Evolutionary conservation across 495 filamentous ascomycete species (phyloP).

Genomic region (Cryomyces minteri): DNA sequence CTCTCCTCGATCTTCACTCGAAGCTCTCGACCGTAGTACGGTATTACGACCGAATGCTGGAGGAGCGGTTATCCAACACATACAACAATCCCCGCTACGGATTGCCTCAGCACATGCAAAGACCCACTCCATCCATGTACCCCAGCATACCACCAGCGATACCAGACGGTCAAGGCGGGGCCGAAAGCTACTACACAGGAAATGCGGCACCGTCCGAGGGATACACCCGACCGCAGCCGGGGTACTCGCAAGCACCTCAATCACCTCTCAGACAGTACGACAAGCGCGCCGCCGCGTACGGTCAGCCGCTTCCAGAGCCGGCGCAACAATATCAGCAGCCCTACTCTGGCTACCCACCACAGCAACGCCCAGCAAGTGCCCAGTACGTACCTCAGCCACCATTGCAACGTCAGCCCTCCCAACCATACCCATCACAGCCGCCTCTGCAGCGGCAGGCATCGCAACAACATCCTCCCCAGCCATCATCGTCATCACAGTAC

Average conservation of each 20-base stretch:
- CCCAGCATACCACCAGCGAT: slow-evolving; percentile 37
- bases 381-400: slow-evolving; percentile 6
- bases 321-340: slow-evolving; percentile 8
- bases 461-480: background rate
- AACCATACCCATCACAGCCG: slow-evolving; percentile 9
- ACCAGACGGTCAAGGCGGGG: slow-evolving; percentile 30
- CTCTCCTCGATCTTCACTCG: slow-evolving; percentile 79
- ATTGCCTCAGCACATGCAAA: slow-evolving; percentile 29
- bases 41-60: slow-evolving; percentile 98
- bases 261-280: slow-evolving; percentile 16
- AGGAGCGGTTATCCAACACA: slow-evolving; percentile 81
- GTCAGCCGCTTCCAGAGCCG: slow-evolving; percentile 3
- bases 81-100: slow-evolving; percentile 56
- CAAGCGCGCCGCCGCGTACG: slow-evolving; percentile 10
- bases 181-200: slow-evolving; percentile 68
- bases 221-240: background rate
- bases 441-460: slow-evolving; percentile 6
- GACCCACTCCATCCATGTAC: slow-evolving; percentile 38
- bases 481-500: slow-evolving; percentile 6
- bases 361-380: slow-evolving; percentile 3
- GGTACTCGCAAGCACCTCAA: slow-evolving; percentile 12
- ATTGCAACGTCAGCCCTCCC: slow-evolving; percentile 8
- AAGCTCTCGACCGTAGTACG: slow-evolving; percentile 93
- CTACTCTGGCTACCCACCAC: slow-evolving; percentile 7
- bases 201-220: slow-evolving; percentile 25